phyloP scores from a whole-genome alignment of 2,329 filamentous ascomycete species.

The Fusarium odoratissimum region DNA sequence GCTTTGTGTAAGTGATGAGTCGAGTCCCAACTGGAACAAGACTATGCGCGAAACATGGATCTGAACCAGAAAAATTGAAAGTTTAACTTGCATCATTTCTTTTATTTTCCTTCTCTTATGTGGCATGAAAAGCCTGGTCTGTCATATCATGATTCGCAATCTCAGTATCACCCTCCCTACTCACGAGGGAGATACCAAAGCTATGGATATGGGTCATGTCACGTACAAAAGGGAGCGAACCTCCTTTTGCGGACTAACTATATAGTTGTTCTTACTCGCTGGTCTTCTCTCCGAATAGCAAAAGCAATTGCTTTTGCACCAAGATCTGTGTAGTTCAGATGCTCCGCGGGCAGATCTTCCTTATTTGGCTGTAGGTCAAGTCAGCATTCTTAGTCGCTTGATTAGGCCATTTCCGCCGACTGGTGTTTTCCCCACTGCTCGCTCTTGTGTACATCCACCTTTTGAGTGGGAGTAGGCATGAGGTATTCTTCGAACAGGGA shows the following conservation, averaged over 20 bases:
- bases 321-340: background rate
- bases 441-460: background rate
- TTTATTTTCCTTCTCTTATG: background rate
- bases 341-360: background rate
- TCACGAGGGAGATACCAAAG: background rate
- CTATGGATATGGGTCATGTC: background rate
- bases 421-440: background rate
- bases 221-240: background rate
- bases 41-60: background rate
- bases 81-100: background rate
- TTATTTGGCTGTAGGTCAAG: background rate
- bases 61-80: background rate
- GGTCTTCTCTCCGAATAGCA: background rate
- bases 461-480: background rate
- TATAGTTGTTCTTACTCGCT: background rate
- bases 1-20: background rate
- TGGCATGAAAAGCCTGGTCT: background rate
- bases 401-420: conserved; percentile 1
- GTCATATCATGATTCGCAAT: background rate
- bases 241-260: background rate
- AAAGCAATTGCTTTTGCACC: background rate
- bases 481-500: too few relatives aligned
- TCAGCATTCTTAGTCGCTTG: background rate
- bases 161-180: background rate
- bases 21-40: background rate